phyloP scores from a whole-genome alignment of 176 grass and related monocot species.

The Aechmea fasciata region DNA sequence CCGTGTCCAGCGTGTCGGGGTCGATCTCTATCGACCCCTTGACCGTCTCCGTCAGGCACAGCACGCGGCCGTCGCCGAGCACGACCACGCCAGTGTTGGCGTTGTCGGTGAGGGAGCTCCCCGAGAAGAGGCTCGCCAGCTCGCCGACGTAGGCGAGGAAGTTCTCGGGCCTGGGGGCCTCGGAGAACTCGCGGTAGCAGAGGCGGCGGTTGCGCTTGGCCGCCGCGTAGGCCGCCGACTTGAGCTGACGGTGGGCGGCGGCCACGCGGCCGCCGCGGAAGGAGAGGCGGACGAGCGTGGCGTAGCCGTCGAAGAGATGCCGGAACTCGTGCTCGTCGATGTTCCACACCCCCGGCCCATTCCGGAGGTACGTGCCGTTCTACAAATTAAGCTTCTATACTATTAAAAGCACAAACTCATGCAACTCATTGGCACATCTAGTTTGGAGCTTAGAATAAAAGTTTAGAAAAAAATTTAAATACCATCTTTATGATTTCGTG shows the following conservation, averaged over 20 bases:
- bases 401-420: too few relatives aligned
- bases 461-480: too few relatives aligned
- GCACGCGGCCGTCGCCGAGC: slow-evolving; percentile 88
- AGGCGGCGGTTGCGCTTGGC: slow-evolving; percentile 56
- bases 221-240: slow-evolving; percentile 91
- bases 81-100: slow-evolving; percentile 86
- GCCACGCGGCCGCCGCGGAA: slow-evolving; percentile 45
- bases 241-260: slow-evolving; percentile 77
- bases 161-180: slow-evolving; percentile 48
- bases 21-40: slow-evolving; percentile 84
- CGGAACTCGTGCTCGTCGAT: slow-evolving; percentile 82
- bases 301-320: slow-evolving; percentile 97
- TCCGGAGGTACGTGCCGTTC: slow-evolving; percentile 93
- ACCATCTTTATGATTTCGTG: too few relatives aligned
- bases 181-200: slow-evolving; percentile 97
- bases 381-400: slow-evolving; percentile 9
- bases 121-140: slow-evolving; percentile 65
- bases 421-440: too few relatives aligned
- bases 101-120: slow-evolving; percentile 95
- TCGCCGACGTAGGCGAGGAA: slow-evolving; percentile 51
- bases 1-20: slow-evolving; percentile 83
- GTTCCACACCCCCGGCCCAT: slow-evolving; percentile 88
- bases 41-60: slow-evolving; percentile 91
- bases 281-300: slow-evolving; percentile 77
- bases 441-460: too few relatives aligned